Base-by-base conservation (phyloP, 1,284 basidiomycete species). In the Cryptococcus wingfieldii region DNA sequence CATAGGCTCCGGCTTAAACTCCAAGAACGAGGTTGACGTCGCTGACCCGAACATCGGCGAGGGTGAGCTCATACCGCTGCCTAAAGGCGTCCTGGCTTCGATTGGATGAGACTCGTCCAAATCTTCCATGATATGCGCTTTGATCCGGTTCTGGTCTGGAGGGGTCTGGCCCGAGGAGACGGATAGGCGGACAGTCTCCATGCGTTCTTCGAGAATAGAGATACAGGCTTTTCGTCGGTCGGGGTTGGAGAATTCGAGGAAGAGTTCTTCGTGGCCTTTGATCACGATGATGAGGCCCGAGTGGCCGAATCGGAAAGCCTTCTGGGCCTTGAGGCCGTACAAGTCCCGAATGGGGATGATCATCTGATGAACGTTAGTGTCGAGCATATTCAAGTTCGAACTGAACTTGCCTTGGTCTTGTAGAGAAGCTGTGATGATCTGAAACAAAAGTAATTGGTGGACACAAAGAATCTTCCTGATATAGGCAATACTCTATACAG, bases 231-330 rank as follows among this genome's bases (percentile, higher is more conserved):
- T 82, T 37, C 93, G 83, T 51, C 89, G 86, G 51, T 89, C 84
- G 55, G 85, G 82, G 10, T 86, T 86, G 43, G 82, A 79, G 70
- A 98, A 95, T 76, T 98, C 95, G 64, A 98, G 88, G 79, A 98
- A 98, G 2, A 98, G 80, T 71, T 98, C 95, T 78, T 98, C 95
- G 71, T 97, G 89, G 0, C 95, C 95, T 67, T 89, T 89, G 63
- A 98, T 86, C 52, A 96, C 87, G 56, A 98, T 80, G 31, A 90
- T 85, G 19, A 98, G 82, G 7, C 92, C 95, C 63, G 89, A 84
- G 66, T 91, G 90, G 2, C 88, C 90, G 69, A 93, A 90, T 13
- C 89, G 84, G 68, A 90, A 90, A 0, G 91, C 90, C 70, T 87
- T 90, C 16, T 89, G 86, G 68, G 84, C 87, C 73, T 96, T 89